Conservation (phyloP, 345 rosid species). For the Populus euphratica region DNA sequence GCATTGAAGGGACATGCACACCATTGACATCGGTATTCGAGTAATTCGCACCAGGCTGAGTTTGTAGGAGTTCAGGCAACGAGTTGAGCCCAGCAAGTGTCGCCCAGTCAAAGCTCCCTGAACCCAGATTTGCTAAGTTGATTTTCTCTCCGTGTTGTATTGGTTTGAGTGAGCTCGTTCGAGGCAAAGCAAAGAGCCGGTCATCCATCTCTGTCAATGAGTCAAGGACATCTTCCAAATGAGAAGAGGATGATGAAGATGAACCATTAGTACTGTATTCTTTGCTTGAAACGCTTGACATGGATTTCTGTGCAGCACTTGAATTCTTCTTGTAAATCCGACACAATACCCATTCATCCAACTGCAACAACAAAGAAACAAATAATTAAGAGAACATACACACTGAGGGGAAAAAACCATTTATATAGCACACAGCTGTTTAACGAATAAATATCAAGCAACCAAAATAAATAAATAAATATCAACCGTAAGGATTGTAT, state of each 20-base stretch:
- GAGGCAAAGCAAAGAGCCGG: slow-evolving; percentile 43
- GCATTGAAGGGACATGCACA: slow-evolving; percentile 34
- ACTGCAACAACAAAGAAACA: slow-evolving; percentile 30
- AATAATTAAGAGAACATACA: background rate
- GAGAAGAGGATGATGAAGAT: slow-evolving; percentile 66
- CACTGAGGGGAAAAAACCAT: too few relatives aligned
- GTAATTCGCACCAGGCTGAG: slow-evolving; percentile 35
- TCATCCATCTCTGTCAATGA: slow-evolving; percentile 63
- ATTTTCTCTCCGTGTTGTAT: slow-evolving; percentile 45
- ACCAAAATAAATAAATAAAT: background rate
- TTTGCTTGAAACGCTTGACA: slow-evolving; percentile 42
- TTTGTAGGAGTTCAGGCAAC: slow-evolving; percentile 41
- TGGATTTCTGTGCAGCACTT: slow-evolving; percentile 44
- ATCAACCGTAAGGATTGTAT: background rate
- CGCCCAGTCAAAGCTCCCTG: slow-evolving; percentile 75
- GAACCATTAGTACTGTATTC: slow-evolving; percentile 63
- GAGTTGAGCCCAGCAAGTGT: slow-evolving; percentile 51
- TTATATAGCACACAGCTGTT: too few relatives aligned
- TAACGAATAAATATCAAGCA: background rate
- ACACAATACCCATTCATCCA: slow-evolving; percentile 96
- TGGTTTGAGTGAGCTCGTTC: slow-evolving; percentile 45
- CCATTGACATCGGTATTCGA: slow-evolving; percentile 13
- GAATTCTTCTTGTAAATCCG: slow-evolving; percentile 84
- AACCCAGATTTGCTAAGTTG: slow-evolving; percentile 32
- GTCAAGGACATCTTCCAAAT: slow-evolving; percentile 72